Evolutionary conservation across 257 asterid species (phyloP).

Genomic region (Nicotiana sylvestris): DNA sequence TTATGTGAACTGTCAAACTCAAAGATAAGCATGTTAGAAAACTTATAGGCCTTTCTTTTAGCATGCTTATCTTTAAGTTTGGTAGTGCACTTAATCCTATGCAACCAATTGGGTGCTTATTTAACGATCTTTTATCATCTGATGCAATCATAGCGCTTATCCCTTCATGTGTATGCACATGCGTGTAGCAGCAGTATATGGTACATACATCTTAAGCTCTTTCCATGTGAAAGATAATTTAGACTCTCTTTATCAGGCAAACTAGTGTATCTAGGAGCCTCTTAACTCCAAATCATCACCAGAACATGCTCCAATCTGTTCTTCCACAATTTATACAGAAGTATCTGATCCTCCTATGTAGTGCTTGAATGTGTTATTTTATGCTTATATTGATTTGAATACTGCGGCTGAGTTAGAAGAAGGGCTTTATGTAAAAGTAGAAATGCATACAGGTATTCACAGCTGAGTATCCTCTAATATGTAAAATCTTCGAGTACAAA

Average conservation of each 20-base stretch:
- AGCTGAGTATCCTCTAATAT: slow-evolving; percentile 90
- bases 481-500: slow-evolving; percentile 83
- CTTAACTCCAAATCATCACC: neutral
- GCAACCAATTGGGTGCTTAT: neutral
- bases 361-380: neutral
- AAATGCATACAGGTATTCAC: slow-evolving; percentile 58
- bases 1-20: slow-evolving; percentile 1
- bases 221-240: neutral
- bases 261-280: neutral
- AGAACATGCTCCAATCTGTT: neutral
- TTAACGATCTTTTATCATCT: neutral
- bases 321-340: neutral
- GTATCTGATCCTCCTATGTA: neutral
- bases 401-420: neutral
- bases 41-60: neutral
- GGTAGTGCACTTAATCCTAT: neutral
- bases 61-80: neutral
- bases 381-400: neutral
- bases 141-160: neutral
- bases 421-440: neutral
- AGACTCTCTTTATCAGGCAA: neutral
- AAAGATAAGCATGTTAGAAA: neutral
- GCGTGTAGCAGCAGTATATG: neutral
- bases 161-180: neutral
- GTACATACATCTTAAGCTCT: neutral